Evolutionary conservation across 208 protist genomes (phyloP).

Genomic region (Crithidia thermophila): DNA sequence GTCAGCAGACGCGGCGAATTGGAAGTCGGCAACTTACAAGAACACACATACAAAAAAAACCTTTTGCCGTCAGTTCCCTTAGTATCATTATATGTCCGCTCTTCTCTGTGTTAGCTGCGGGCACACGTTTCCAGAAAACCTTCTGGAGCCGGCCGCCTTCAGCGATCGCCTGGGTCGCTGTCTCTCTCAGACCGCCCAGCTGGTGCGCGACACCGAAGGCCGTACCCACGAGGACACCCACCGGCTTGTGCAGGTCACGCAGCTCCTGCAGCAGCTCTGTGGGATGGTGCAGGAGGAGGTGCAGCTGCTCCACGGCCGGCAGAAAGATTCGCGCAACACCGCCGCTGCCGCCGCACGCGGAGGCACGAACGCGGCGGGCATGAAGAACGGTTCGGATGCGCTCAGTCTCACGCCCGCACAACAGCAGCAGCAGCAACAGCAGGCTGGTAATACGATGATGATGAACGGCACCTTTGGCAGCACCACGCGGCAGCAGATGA

Average conservation of each 20-base stretch:
- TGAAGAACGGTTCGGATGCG: neutral
- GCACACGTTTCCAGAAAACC: constrained; percentile 64
- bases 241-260: constrained; percentile 39
- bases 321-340: constrained; percentile 4
- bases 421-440: neutral
- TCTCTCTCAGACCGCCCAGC: constrained; percentile 45
- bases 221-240: constrained; percentile 54
- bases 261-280: constrained; percentile 66
- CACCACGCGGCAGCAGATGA: neutral
- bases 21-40: too few species aligned
- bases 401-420: constrained; percentile 5
- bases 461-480: constrained; percentile 8
- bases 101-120: constrained; percentile 82
- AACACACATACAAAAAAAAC: neutral
- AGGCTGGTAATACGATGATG: too few species aligned
- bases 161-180: constrained; percentile 67
- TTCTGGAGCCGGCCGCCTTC: constrained; percentile 64
- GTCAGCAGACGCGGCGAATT: too few species aligned
- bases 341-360: neutral
- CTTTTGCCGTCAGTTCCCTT: too few species aligned
- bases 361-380: neutral
- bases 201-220: constrained; percentile 45
- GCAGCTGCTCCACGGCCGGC: constrained; percentile 35
- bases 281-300: constrained; percentile 76
- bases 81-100: too few species aligned